Percentiles rank a stretch among this genome's conserved stretches.
phyloP scores from a whole-genome alignment of 2,329 filamentous ascomycete genomes.

The Aureobasidium sp. region DNA sequence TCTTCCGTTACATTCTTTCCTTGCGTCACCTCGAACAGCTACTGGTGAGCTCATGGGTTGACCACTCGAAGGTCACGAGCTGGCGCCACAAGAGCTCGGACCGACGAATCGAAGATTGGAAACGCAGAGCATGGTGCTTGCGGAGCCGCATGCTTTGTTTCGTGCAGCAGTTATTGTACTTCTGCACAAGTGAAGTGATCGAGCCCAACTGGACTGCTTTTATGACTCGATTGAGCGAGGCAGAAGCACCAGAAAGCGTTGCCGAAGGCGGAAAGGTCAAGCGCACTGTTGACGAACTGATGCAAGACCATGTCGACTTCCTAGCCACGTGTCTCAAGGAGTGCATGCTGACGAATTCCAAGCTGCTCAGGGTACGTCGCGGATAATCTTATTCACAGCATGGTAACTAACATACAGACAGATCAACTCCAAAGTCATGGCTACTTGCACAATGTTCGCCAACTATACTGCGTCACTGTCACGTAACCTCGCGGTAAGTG shows the following conservation, averaged over 20 bases:
- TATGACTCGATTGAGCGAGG: slow-evolving; percentile 69
- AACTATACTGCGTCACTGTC: slow-evolving; percentile 81
- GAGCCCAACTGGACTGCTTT: slow-evolving; percentile 95
- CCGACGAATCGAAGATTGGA: slow-evolving; percentile 77
- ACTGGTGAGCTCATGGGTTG: slow-evolving; percentile 80
- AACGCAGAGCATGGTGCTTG: slow-evolving; percentile 82
- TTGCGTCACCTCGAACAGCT: slow-evolving; percentile 83
- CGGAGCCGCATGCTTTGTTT: slow-evolving; percentile 93
- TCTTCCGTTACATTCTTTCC: slow-evolving; percentile 89
- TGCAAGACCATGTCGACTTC: slow-evolving; percentile 99
- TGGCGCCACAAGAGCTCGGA: slow-evolving; percentile 71
- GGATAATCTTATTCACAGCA: background rate
- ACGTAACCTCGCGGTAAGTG: slow-evolving; percentile 72
- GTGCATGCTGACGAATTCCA: slow-evolving; percentile 97
- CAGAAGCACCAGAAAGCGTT: slow-evolving; percentile 39
- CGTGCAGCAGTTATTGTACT: slow-evolving; percentile 92
- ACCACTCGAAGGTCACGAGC: slow-evolving; percentile 68
- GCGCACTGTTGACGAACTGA: slow-evolving; percentile 88
- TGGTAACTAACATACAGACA: slow-evolving; percentile 28
- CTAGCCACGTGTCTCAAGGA: slow-evolving; percentile 96
- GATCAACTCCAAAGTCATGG: slow-evolving; percentile 97
- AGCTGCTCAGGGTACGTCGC: slow-evolving; percentile 68
- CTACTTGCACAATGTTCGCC: slow-evolving; percentile 90
- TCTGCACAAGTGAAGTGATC: slow-evolving; percentile 93
- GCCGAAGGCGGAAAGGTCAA: slow-evolving; percentile 41